phyloP scores from a whole-genome alignment of 805 yeast genomes.

The Jamesozyma lodderae region DNA sequence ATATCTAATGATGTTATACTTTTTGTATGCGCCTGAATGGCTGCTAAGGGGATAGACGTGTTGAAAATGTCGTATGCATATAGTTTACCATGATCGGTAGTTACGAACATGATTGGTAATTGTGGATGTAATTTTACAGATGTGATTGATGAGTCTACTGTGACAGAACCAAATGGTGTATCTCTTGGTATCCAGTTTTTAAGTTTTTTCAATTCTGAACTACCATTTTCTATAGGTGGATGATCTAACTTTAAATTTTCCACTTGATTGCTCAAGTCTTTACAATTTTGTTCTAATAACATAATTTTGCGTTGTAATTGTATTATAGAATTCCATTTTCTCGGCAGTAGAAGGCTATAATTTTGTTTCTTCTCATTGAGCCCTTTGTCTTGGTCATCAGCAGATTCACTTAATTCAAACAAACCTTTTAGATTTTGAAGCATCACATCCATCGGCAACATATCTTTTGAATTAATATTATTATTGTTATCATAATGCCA shows the following conservation, averaged over 20 bases:
- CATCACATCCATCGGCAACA: not conserved
- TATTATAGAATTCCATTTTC: constrained; percentile 82
- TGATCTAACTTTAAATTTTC: constrained; percentile 15
- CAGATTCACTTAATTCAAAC: not conserved
- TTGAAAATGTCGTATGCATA: constrained; percentile 63
- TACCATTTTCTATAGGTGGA: constrained; percentile 23
- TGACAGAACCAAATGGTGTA: constrained; percentile 37
- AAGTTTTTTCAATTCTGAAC: not conserved
- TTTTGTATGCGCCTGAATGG: constrained; percentile 70
- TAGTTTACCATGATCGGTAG: constrained; percentile 64
- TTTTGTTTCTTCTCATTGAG: not conserved
- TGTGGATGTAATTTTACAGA: constrained; percentile 64
- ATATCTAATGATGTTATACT: constrained; percentile 35
- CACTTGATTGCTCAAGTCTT: constrained; percentile 39
- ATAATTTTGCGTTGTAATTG: constrained; percentile 66
- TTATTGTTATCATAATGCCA: constrained; percentile 7
- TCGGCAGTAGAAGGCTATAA: constrained; percentile 14
- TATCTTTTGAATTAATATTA: not conserved
- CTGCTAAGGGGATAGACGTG: constrained; percentile 48
- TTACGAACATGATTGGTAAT: constrained; percentile 56
- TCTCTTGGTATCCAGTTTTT: constrained; percentile 53
- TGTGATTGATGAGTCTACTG: constrained; percentile 54
- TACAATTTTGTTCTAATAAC: constrained; percentile 56
- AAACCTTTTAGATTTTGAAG: not conserved
- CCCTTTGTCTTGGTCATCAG: not conserved